Evolutionary conservation across 1,284 basidiomycete species (phyloP).

Genomic region (Leucoagaricus sp.): DNA sequence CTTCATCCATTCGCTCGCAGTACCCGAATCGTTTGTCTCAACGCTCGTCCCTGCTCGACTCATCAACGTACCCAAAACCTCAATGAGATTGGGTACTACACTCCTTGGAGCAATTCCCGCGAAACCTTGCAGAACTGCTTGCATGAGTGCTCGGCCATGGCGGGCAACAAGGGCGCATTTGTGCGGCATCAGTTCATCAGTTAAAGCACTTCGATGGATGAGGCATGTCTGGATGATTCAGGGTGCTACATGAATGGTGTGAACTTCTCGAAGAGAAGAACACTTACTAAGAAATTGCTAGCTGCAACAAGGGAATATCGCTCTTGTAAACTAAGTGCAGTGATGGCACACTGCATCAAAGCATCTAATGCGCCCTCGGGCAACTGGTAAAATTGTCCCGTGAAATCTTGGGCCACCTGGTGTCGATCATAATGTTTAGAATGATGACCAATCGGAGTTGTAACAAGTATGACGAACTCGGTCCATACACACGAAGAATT

Average conservation of each 20-base stretch:
- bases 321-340: conserved; percentile 77
- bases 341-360: conserved; percentile 72
- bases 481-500: conserved; percentile 82
- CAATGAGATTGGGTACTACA: conserved; percentile 81
- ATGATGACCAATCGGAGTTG: neutral
- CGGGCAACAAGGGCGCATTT: conserved; percentile 52
- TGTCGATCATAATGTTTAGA: neutral
- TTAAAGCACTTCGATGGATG: conserved; percentile 60
- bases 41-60: conserved; percentile 47
- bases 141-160: conserved; percentile 73
- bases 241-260: conserved; percentile 1
- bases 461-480: conserved; percentile 42
- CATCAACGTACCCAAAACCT: conserved; percentile 70
- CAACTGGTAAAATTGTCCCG: conserved; percentile 67
- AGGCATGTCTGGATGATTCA: conserved; percentile 48
- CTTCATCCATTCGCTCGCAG: conserved; percentile 60
- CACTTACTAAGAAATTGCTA: conserved; percentile 76
- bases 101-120: conserved; percentile 82
- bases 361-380: conserved; percentile 68
- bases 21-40: conserved; percentile 15
- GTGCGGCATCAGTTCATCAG: conserved; percentile 51
- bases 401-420: conserved; percentile 78
- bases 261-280: conserved; percentile 7
- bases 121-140: conserved; percentile 74
- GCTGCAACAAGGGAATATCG: conserved; percentile 85